Percentiles rank a stretch among this genome's conserved stretches.
These are phyloP conservation scores for Penicillium sp. DNA, from an alignment of 2,329 filamentous ascomycete species.

Conservation along the genomic window DNA sequence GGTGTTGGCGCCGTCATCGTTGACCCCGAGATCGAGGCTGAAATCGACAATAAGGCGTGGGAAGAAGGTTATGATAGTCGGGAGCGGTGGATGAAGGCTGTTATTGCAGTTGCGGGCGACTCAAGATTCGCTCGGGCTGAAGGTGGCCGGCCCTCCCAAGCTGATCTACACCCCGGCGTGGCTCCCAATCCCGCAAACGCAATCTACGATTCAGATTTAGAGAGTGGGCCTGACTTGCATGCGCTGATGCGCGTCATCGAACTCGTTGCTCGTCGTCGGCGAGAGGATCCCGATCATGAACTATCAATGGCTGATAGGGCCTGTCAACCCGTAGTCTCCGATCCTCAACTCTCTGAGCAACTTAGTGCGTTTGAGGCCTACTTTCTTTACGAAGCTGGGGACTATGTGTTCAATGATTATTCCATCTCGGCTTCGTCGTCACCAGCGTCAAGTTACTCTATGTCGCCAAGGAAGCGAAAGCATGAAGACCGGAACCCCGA, in stretches of 20 bases:
- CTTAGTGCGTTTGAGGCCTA: constrained; percentile 37
- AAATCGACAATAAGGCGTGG: constrained; percentile 21
- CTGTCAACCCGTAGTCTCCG: background rate
- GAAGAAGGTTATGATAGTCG: constrained; percentile 30
- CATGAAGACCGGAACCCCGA: constrained; percentile 18
- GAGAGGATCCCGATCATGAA: constrained; percentile 28
- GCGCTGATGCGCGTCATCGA: constrained; percentile 51
- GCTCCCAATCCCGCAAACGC: constrained; percentile 30
- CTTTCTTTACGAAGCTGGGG: constrained; percentile 48
- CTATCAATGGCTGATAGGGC: background rate
- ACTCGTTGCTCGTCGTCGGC: constrained; percentile 47
- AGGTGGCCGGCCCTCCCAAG: constrained; percentile 28
- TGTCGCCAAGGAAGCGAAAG: constrained; percentile 26
- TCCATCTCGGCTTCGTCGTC: background rate
- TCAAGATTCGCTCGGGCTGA: constrained; percentile 43
- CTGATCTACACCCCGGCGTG: constrained; percentile 22
- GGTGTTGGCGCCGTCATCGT: constrained; percentile 51
- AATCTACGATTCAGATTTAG: constrained; percentile 38
- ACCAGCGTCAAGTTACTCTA: background rate
- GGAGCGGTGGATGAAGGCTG: constrained; percentile 36
- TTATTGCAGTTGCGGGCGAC: constrained; percentile 51
- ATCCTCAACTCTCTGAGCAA: constrained; percentile 17
- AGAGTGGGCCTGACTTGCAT: constrained; percentile 51
- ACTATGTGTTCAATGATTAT: background rate
- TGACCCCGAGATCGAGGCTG: constrained; percentile 42